These are phyloP conservation scores for Citeromyces siamensis DNA, from an alignment of 1,139 yeast species.

Conservation along the genomic window DNA sequence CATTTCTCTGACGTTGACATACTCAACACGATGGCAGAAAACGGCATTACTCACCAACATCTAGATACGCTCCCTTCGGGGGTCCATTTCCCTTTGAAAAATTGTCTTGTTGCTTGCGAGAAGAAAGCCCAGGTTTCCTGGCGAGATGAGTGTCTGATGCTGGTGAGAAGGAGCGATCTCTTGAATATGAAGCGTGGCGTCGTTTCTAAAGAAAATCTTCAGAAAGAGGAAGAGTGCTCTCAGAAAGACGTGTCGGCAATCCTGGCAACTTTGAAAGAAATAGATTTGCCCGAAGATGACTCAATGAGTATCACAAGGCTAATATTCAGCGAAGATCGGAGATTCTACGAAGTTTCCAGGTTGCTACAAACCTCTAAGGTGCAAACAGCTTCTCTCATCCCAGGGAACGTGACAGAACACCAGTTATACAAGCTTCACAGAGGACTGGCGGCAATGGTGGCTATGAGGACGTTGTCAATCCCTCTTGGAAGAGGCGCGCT, in stretches of 20 bases:
- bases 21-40: constrained; percentile 46
- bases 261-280: constrained; percentile 31
- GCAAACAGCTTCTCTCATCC: constrained; percentile 30
- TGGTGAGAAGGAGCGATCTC: constrained; percentile 62
- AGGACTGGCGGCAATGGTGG: constrained; percentile 49
- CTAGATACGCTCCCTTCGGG: constrained; percentile 71
- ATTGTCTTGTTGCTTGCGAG: constrained; percentile 45
- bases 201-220: constrained; percentile 1
- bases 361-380: constrained; percentile 59
- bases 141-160: constrained; percentile 24
- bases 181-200: constrained; percentile 16
- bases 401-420: constrained; percentile 35
- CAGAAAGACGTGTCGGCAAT: constrained; percentile 33
- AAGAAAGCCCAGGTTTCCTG: constrained; percentile 39
- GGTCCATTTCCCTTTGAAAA: constrained; percentile 50
- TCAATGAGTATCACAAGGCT: constrained; percentile 52
- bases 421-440: constrained; percentile 48
- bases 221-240: neutral
- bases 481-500: constrained; percentile 74
- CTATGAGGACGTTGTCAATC: constrained; percentile 61
- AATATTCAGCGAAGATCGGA: constrained; percentile 65
- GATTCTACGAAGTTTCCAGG: constrained; percentile 68
- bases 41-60: constrained; percentile 34
- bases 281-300: constrained; percentile 48
- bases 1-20: constrained; percentile 38